A percentile compares a stretch with the other conserved stretches of the same genome.
phyloP scores from a whole-genome alignment of 495 filamentous ascomycete genomes.

The Endocarpon pusillum region DNA sequence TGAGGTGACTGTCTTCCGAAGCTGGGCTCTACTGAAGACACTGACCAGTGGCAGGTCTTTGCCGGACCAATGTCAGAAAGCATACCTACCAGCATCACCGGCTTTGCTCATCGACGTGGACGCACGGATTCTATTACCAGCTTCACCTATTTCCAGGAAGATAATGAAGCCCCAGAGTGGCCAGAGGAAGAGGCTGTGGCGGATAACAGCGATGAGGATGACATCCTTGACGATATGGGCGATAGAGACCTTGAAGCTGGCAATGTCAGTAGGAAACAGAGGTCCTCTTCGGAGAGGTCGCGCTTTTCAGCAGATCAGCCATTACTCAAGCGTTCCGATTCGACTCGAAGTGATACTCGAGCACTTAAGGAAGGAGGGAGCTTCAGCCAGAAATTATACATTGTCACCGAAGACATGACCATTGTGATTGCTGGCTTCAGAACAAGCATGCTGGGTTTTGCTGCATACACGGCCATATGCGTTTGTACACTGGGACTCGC shows the following conservation, averaged over 20 bases:
- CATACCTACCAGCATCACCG: slow-evolving; percentile 74
- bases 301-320: slow-evolving; percentile 52
- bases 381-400: slow-evolving; percentile 75
- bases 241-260: slow-evolving; percentile 19
- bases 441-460: slow-evolving; percentile 50
- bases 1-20: slow-evolving; percentile 39
- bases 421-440: slow-evolving; percentile 83
- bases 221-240: slow-evolving; percentile 18
- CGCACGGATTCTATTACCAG: slow-evolving; percentile 72
- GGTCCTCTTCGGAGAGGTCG: slow-evolving; percentile 36
- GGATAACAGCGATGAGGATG: slow-evolving; percentile 37
- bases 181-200: slow-evolving; percentile 34
- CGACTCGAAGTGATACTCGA: slow-evolving; percentile 37
- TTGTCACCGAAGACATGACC: slow-evolving; percentile 81
- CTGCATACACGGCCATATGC: slow-evolving; percentile 52
- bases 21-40: slow-evolving; percentile 1
- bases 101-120: slow-evolving; percentile 62
- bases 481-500: slow-evolving; percentile 53
- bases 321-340: slow-evolving; percentile 47
- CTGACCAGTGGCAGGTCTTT: slow-evolving; percentile 45
- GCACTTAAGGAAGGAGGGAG: slow-evolving; percentile 37
- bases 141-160: slow-evolving; percentile 70
- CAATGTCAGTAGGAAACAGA: slow-evolving; percentile 24
- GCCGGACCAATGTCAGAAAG: slow-evolving; percentile 89
- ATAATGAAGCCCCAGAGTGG: slow-evolving; percentile 34